Evolutionary conservation across 148 eudicot genomes (phyloP).

Genomic region (Suaeda aralocaspica): DNA sequence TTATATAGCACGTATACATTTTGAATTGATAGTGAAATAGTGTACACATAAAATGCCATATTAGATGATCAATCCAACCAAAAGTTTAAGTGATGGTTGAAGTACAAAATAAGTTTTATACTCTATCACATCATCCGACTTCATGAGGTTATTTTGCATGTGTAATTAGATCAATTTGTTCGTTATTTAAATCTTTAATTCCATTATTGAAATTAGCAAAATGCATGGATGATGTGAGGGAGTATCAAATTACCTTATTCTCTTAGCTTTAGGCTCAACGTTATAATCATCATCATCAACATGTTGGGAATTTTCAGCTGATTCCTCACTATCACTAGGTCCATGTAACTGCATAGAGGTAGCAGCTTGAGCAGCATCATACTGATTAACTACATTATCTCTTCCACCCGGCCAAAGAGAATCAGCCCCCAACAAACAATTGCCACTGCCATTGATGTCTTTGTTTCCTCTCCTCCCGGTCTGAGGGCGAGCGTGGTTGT

Average conservation of each 20-base stretch:
- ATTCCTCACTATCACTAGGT: conserved; percentile 44
- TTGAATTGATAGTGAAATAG: no score
- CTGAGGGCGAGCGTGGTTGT: conserved; percentile 61
- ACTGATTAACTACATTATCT: conserved; percentile 19
- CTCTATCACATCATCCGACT: no score
- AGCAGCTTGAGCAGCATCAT: conserved; percentile 31
- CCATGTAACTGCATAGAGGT: conserved; percentile 33
- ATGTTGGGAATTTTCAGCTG: conserved; percentile 27
- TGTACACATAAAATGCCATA: no score
- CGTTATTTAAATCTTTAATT: no score
- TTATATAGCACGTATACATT: no score
- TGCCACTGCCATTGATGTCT: conserved; percentile 12
- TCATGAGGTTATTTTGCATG: no score
- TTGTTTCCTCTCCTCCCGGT: conserved; percentile 24
- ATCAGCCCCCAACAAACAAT: not conserved
- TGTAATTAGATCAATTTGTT: no score
- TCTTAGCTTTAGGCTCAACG: conserved; percentile 52
- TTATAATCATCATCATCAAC: conserved; percentile 30
- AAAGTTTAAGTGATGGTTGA: no score
- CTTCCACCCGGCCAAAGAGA: conserved; percentile 7
- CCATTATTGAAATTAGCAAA: no score
- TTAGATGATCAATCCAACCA: no score
- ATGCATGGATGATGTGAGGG: no score
- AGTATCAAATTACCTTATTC: conserved; percentile 71
- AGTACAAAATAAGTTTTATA: no score